Evolutionary conservation across 2,329 filamentous ascomycete species (phyloP).

Genomic region (Byssoonygena ceratinophila): DNA sequence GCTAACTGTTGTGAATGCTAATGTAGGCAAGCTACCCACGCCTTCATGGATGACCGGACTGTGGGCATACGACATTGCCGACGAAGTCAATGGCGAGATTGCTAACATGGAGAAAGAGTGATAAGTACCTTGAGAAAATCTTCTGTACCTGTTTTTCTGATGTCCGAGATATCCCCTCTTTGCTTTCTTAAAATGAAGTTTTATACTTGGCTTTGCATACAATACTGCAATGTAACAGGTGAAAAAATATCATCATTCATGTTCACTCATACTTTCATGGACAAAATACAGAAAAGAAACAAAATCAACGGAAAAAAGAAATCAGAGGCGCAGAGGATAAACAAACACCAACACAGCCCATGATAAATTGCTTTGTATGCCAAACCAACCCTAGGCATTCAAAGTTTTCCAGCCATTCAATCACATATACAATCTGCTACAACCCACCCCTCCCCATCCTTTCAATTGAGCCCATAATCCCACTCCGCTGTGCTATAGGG

Average conservation of each 20-base stretch:
- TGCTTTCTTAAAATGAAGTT: too few relatives aligned
- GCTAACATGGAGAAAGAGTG: not conserved
- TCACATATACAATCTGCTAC: not conserved
- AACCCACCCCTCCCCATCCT: slow-evolving; percentile 57
- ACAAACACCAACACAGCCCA: not conserved
- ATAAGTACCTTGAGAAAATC: too few relatives aligned
- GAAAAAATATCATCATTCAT: slow-evolving; percentile 1
- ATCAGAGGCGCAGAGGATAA: not conserved
- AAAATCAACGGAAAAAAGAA: not conserved
- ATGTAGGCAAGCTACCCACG: slow-evolving; percentile 13
- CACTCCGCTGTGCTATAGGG: slow-evolving; percentile 46
- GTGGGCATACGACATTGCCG: slow-evolving; percentile 15
- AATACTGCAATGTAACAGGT: not conserved
- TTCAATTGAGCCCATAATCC: slow-evolving; percentile 77
- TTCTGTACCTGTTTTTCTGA: not conserved
- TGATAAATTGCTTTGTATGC: not conserved
- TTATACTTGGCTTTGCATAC: not conserved
- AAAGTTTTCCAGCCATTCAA: not conserved
- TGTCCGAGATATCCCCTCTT: not conserved
- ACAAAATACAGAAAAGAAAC: not conserved
- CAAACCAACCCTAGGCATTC: not conserved
- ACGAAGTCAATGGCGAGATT: slow-evolving; percentile 14
- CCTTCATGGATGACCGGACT: slow-evolving; percentile 13
- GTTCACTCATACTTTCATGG: slow-evolving; percentile 9
- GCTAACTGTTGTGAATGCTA: not conserved